phyloP scores from a whole-genome alignment of 2,329 filamentous ascomycete genomes.

The Metarhizium rileyi region DNA sequence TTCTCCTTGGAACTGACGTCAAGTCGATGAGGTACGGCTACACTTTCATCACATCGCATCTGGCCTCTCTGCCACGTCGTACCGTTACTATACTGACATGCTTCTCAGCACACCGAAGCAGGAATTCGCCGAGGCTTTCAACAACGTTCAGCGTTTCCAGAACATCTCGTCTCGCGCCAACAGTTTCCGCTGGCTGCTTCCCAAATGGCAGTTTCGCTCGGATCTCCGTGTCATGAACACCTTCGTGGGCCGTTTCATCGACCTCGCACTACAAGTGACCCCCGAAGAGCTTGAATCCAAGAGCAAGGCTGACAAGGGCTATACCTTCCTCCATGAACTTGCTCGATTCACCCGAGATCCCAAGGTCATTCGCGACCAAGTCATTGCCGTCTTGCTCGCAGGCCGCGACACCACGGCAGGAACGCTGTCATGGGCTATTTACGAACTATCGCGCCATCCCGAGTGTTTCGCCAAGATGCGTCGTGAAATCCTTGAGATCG shows the following conservation, averaged over 20 bases:
- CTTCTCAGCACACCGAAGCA: conserved; percentile 34
- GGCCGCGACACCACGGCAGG: conserved; percentile 81
- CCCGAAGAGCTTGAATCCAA: conserved; percentile 55
- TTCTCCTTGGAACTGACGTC: conserved; percentile 70
- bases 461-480: conserved; percentile 58
- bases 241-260: conserved; percentile 67
- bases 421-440: conserved; percentile 72
- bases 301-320: conserved; percentile 59
- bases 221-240: conserved; percentile 61
- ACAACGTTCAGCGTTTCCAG: conserved; percentile 59
- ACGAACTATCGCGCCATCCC: conserved; percentile 68
- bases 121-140: conserved; percentile 60
- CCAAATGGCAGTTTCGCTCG: conserved; percentile 52
- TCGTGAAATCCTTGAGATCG: conserved; percentile 55
- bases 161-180: conserved; percentile 40
- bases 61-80: not conserved
- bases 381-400: conserved; percentile 73
- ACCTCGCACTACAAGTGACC: conserved; percentile 51
- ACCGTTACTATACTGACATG: conserved; percentile 30
- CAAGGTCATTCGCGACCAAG: conserved; percentile 70
- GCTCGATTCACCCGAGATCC: conserved; percentile 63
- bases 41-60: not conserved
- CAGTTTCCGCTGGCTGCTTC: conserved; percentile 36
- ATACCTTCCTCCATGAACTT: conserved; percentile 81
- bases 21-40: conserved; percentile 42